Conservation (phyloP, 768 basidiomycete species). For the Boletus rubescentipes region DNA sequence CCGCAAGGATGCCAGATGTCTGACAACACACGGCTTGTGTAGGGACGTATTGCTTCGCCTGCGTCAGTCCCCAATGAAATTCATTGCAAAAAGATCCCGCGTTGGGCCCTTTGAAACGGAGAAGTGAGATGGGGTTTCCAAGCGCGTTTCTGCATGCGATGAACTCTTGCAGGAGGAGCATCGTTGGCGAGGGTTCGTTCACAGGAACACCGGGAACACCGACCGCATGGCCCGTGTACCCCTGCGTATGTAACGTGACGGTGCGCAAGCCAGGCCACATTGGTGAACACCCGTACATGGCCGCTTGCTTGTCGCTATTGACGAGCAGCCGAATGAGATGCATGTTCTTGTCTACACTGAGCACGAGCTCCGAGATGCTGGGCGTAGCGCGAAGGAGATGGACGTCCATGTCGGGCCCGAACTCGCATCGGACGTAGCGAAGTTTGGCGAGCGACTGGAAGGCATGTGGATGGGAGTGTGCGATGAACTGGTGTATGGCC, state of each 20-base stretch:
- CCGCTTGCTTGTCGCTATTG: constrained; percentile 35
- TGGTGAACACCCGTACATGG: constrained; percentile 25
- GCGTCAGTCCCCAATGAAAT: constrained; percentile 30
- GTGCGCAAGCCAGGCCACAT: constrained; percentile 30
- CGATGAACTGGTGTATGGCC: constrained; percentile 30
- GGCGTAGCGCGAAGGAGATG: constrained; percentile 35
- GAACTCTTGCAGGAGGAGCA: constrained; percentile 30
- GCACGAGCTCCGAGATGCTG: constrained; percentile 29
- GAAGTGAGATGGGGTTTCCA: constrained; percentile 19
- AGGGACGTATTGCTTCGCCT: constrained; percentile 25
- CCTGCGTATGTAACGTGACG: constrained; percentile 32
- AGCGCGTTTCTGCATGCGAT: constrained; percentile 21
- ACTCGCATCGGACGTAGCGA: constrained; percentile 31
- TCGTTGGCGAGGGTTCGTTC: constrained; percentile 32
- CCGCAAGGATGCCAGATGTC: constrained; percentile 18
- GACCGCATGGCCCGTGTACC: constrained; percentile 19
- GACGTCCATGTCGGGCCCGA: constrained; percentile 32
- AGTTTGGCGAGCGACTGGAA: constrained; percentile 31
- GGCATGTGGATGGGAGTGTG: constrained; percentile 24
- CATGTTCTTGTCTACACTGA: constrained; percentile 31
- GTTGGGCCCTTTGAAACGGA: constrained; percentile 32
- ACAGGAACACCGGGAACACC: constrained; percentile 22
- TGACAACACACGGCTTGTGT: constrained; percentile 25
- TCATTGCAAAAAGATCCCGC: constrained; percentile 28
- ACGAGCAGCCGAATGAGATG: constrained; percentile 32